Conservation (phyloP, 805 yeast genomes). For the Suhomyces vadensis region DNA sequence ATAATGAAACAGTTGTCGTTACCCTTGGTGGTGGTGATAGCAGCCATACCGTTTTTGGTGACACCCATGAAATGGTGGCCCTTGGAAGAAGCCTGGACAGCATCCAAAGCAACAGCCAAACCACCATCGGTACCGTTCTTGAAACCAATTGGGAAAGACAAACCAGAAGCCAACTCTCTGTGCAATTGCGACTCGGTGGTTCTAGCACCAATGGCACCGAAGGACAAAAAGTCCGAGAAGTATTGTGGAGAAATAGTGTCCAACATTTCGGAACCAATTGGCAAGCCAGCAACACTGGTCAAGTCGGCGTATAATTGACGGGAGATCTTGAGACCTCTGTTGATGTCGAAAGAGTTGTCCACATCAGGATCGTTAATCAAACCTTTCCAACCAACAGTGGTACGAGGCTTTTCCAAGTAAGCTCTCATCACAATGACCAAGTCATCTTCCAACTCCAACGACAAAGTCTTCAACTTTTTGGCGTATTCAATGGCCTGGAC, state of each 20-base stretch:
- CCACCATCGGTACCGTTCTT: conserved; percentile 98
- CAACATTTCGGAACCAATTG: conserved; percentile 97
- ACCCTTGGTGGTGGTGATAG: conserved; percentile 94
- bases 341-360: conserved; percentile 88
- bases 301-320: conserved; percentile 82
- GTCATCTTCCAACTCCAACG: conserved; percentile 73
- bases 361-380: conserved; percentile 95
- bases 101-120: conserved; percentile 89
- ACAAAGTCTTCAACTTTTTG: conserved; percentile 58
- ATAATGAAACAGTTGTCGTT: conserved; percentile 92
- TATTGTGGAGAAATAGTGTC: conserved; percentile 97
- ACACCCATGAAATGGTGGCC: conserved; percentile 97
- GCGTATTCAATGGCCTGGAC: conserved; percentile 89
- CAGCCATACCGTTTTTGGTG: conserved; percentile 95
- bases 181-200: conserved; percentile 98
- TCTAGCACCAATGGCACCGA: conserved; percentile 99
- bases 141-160: conserved; percentile 98
- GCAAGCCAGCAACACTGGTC: conserved; percentile 69
- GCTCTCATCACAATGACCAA: conserved; percentile 93
- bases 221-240: conserved; percentile 83
- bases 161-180: conserved; percentile 95
- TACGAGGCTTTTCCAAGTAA: conserved; percentile 96
- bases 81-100: conserved; percentile 86
- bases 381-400: conserved; percentile 99
- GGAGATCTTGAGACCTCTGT: conserved; percentile 87